Conservation (phyloP, 805 yeast genomes). For the Candida succiphila region DNA sequence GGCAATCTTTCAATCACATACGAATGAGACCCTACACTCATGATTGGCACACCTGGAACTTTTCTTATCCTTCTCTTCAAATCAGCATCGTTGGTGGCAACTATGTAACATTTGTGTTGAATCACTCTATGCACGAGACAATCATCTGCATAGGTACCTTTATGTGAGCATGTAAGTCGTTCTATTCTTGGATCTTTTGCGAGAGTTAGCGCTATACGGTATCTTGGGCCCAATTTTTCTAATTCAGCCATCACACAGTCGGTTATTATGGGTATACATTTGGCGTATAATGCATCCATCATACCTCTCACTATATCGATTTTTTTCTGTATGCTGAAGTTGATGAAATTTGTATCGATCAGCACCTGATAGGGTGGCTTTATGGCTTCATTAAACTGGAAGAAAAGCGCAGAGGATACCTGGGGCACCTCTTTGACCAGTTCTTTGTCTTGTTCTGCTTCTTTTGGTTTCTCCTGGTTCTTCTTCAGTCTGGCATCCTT, state of each 20-base stretch:
- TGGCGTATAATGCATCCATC: conserved; percentile 93
- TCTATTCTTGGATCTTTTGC: conserved; percentile 92
- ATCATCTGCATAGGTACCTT: conserved; percentile 98
- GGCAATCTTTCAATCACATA: conserved; percentile 93
- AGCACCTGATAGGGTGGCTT: conserved; percentile 97
- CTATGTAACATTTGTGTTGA: conserved; percentile 94
- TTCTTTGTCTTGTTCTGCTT: conserved; percentile 60
- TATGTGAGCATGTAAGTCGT: conserved; percentile 81
- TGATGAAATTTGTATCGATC: conserved; percentile 93
- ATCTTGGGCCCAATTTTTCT: conserved; percentile 91
- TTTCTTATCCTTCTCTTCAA: conserved; percentile 88
- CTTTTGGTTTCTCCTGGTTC: conserved; percentile 29
- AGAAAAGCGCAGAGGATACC: conserved; percentile 90
- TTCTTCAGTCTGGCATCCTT: conserved; percentile 57
- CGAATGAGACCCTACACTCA: conserved; percentile 92
- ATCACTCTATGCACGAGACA: conserved; percentile 87
- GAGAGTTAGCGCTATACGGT: conserved; percentile 81
- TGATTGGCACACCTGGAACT: conserved; percentile 92
- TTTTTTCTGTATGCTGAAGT: conserved; percentile 92
- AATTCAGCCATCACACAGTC: conserved; percentile 98
- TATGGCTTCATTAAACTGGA: conserved; percentile 87
- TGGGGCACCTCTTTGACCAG: conserved; percentile 73
- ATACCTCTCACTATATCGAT: conserved; percentile 91
- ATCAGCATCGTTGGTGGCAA: conserved; percentile 97
- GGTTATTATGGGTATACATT: conserved; percentile 90